Conservation (phyloP, 306 rosid species). For the Astragalus glycyphyllos region DNA sequence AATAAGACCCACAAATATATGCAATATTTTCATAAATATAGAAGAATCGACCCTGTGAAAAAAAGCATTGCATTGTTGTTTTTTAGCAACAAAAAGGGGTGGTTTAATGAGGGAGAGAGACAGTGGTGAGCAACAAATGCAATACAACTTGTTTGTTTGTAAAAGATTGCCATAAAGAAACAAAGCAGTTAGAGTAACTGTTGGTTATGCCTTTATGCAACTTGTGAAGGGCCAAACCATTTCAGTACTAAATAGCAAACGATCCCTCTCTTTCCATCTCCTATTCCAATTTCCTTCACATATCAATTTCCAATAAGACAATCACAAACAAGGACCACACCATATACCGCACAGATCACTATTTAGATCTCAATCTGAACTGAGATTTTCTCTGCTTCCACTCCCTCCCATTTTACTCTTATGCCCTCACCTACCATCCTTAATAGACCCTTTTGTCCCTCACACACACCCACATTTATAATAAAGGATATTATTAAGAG, state of each 20-base stretch:
- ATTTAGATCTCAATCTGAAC: conserved; percentile 79
- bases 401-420: conserved; percentile 39
- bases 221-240: conserved; percentile 59
- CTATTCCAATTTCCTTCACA: conserved; percentile 32
- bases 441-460: conserved; percentile 45
- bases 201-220: conserved; percentile 62
- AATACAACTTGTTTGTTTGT: conserved; percentile 46
- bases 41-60: conserved; percentile 51
- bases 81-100: conserved; percentile 47
- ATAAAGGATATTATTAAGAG: too few relatives aligned
- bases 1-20: conserved; percentile 23
- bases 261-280: conserved; percentile 31
- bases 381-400: conserved; percentile 63
- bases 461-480: neutral
- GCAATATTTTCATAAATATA: conserved; percentile 48
- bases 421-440: conserved; percentile 55
- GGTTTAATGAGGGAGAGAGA: conserved; percentile 45
- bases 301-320: conserved; percentile 52
- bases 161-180: conserved; percentile 56
- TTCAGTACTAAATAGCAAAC: conserved; percentile 49
- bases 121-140: conserved; percentile 26
- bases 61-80: conserved; percentile 26
- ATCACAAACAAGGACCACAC: conserved; percentile 63
- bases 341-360: conserved; percentile 45
- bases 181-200: conserved; percentile 54